These are phyloP conservation scores for Carex littledalei DNA, from an alignment of 176 grass and related monocot species.

Conservation along the genomic window DNA sequence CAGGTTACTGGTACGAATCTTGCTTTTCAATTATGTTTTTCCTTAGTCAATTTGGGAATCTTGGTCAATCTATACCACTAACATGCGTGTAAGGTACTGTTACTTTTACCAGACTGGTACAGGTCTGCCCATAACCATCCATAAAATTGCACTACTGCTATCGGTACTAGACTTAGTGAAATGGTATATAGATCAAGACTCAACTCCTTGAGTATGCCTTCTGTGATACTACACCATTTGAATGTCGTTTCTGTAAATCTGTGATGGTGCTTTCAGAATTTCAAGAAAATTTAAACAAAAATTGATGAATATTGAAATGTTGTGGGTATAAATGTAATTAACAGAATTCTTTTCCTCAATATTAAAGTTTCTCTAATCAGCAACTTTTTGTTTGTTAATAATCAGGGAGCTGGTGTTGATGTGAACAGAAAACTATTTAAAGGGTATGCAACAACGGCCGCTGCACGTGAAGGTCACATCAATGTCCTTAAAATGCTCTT, in stretches of 20 bases:
- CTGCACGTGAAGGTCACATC: conserved; percentile 43
- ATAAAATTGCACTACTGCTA: neutral
- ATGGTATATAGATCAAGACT: neutral
- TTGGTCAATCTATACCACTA: neutral
- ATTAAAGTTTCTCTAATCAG: neutral
- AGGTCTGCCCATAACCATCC: neutral
- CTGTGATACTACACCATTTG: neutral
- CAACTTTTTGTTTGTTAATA: neutral
- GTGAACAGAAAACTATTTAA: conserved; percentile 56
- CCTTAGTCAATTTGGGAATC: neutral
- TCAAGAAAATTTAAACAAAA: neutral
- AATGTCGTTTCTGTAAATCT: neutral
- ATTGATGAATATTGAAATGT: neutral
- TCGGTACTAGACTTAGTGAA: neutral
- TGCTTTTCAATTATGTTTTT: neutral
- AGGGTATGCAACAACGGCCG: conserved; percentile 55
- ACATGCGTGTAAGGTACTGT: too few relatives aligned
- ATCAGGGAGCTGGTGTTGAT: conserved; percentile 41
- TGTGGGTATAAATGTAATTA: neutral
- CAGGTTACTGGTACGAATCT: conserved; percentile 17
- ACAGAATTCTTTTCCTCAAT: neutral
- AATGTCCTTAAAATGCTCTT: conserved; percentile 45
- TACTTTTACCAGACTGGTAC: neutral
- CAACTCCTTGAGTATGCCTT: neutral
- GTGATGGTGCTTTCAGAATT: neutral